phyloP scores from a whole-genome alignment of 208 protist genomes.

The Leishmania arabica region DNA sequence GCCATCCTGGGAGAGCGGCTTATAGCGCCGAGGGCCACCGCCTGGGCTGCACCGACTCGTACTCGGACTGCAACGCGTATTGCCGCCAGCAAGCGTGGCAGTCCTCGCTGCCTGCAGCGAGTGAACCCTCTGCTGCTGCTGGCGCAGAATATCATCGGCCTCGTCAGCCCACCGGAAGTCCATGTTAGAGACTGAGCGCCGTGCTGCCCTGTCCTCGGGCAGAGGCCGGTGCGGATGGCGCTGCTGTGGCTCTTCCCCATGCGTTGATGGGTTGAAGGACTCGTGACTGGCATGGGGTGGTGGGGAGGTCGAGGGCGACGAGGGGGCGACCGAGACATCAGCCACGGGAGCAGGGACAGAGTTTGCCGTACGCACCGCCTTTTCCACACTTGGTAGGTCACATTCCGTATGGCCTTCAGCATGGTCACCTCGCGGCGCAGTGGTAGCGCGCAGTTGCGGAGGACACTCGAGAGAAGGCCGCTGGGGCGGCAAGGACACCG shows the following conservation, averaged over 20 bases:
- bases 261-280: background rate
- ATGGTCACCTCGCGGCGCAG: background rate
- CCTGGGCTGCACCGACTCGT: conserved; percentile 1
- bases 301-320: background rate
- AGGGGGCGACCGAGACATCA: background rate
- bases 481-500: background rate
- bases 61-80: conserved; percentile 16
- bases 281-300: background rate
- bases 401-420: background rate
- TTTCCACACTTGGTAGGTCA: background rate
- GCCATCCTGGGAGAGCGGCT: conserved; percentile 8
- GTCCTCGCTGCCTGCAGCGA: conserved; percentile 5
- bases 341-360: background rate
- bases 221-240: background rate
- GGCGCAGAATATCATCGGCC: conserved; percentile 35
- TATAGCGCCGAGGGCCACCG: conserved; percentile 2
- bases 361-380: background rate
- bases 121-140: conserved; percentile 47
- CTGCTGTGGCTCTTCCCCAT: background rate
- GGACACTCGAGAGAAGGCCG: background rate
- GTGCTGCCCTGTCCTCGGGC: background rate
- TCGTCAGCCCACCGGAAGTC: conserved; percentile 56
- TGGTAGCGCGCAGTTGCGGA: background rate
- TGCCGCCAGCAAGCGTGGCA: background rate
- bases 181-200: conserved; percentile 32